Conservation (phyloP, 768 basidiomycete genomes). For the Lepiota subincarnata region DNA sequence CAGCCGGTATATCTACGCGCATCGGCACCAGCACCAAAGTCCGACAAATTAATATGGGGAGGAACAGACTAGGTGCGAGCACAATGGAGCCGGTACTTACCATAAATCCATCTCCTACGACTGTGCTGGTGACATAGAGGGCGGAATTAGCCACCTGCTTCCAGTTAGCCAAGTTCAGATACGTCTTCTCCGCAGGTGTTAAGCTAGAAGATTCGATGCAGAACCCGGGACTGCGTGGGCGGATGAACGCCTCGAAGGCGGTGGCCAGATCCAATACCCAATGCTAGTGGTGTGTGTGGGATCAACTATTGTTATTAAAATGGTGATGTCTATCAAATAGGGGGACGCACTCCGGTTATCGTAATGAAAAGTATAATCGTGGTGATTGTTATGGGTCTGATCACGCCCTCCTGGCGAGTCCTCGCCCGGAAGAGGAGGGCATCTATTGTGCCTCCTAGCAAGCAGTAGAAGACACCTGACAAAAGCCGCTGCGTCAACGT, state of each 20-base stretch:
- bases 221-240: conserved; percentile 2
- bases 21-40: conserved; percentile 19
- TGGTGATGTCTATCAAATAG: neutral
- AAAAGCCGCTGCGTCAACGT: no score
- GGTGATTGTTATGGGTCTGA: conserved; percentile 19
- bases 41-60: neutral
- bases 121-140: conserved; percentile 11
- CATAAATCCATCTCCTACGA: conserved; percentile 15
- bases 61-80: no score
- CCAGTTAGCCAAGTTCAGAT: conserved; percentile 13
- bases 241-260: conserved; percentile 14
- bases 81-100: neutral
- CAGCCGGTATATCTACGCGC: neutral
- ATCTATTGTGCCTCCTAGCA: no score
- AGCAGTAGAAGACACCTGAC: no score
- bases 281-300: conserved; percentile 1
- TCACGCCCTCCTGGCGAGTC: conserved; percentile 11
- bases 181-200: conserved; percentile 12
- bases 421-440: no score
- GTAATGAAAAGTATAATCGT: conserved; percentile 17
- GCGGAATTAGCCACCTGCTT: conserved; percentile 8
- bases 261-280: conserved; percentile 13
- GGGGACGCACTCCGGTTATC: conserved; percentile 16
- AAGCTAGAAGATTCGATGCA: neutral
- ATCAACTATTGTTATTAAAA: no score